These are phyloP conservation scores for Phascolomyces articulosus DNA, from an alignment of 371 early-diverging fungal genomes.

Conservation along the genomic window DNA sequence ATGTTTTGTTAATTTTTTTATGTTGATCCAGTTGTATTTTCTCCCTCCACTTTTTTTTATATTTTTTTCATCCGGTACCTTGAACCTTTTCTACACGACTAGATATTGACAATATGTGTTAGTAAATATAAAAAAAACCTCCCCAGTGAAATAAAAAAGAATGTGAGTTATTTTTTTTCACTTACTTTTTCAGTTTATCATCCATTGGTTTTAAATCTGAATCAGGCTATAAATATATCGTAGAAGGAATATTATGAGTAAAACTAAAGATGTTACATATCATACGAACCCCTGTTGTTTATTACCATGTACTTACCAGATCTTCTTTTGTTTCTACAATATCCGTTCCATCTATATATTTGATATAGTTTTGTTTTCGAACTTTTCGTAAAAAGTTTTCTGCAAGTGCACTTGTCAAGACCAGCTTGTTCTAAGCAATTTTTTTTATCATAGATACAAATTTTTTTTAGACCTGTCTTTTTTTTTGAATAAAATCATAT, in stretches of 20 bases:
- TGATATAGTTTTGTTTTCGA: conserved; percentile 67
- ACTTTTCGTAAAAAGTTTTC: conserved; percentile 77
- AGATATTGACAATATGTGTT: not conserved
- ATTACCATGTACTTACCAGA: conserved; percentile 22
- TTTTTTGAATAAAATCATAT: no score
- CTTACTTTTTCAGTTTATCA: conserved; percentile 59
- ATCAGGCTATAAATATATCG: conserved; percentile 32
- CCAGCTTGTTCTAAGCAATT: conserved; percentile 49
- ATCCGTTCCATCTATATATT: conserved; percentile 71
- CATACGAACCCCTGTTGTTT: no score
- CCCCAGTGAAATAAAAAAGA: not conserved
- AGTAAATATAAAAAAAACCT: not conserved
- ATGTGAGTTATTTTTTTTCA: not conserved
- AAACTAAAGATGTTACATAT: no score
- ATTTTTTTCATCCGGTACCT: conserved; percentile 10
- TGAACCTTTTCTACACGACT: conserved; percentile 77
- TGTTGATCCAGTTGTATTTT: not conserved
- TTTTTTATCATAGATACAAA: no score
- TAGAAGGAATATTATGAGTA: not conserved
- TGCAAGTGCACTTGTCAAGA: conserved; percentile 76
- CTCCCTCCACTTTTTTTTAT: no score
- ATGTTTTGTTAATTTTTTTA: not conserved
- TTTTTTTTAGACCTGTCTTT: no score
- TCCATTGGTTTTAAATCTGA: conserved; percentile 62
- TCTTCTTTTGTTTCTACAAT: conserved; percentile 63